Evolutionary conservation across 352 stramenopile species (phyloP).

Genomic region (Pythium phragmiticola): DNA sequence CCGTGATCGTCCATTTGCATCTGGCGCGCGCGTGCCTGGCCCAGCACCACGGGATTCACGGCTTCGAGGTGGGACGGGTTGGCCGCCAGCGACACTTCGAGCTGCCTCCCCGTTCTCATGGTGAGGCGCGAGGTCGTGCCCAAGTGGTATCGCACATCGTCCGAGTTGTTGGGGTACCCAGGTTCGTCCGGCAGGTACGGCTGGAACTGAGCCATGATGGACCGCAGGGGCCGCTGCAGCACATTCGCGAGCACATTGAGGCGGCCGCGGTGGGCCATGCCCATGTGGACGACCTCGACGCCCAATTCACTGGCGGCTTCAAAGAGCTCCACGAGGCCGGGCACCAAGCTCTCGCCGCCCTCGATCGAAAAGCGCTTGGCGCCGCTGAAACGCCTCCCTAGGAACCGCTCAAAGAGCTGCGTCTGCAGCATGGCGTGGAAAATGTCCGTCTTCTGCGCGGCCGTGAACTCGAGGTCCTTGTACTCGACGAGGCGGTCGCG

Average conservation of each 20-base stretch:
- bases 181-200: conserved; percentile 81
- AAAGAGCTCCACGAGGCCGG: conserved; percentile 94
- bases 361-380: conserved; percentile 99
- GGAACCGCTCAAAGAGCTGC: conserved; percentile 98
- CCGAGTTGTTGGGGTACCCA: conserved; percentile 86
- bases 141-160: conserved; percentile 88
- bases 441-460: conserved; percentile 93
- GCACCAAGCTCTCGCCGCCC: conserved; percentile 95
- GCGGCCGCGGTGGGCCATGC: conserved; percentile 97
- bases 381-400: conserved; percentile 91
- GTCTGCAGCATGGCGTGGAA: conserved; percentile 94
- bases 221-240: conserved; percentile 94
- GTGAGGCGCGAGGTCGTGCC: conserved; percentile 73
- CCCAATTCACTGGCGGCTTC: conserved; percentile 94
- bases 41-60: conserved; percentile 96
- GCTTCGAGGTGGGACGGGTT: conserved; percentile 99
- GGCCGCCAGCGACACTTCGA: conserved; percentile 90
- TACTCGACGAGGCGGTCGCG: conserved; percentile 61
- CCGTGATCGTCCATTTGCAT: conserved; percentile 71
- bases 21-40: conserved; percentile 95
- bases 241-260: conserved; percentile 99
- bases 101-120: conserved; percentile 56
- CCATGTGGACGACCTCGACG: conserved; percentile 97
- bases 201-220: conserved; percentile 92
- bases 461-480: conserved; percentile 52